Evolutionary conservation across 2,329 filamentous ascomycete species (phyloP).

Genomic region (Pezicula carpinea): DNA sequence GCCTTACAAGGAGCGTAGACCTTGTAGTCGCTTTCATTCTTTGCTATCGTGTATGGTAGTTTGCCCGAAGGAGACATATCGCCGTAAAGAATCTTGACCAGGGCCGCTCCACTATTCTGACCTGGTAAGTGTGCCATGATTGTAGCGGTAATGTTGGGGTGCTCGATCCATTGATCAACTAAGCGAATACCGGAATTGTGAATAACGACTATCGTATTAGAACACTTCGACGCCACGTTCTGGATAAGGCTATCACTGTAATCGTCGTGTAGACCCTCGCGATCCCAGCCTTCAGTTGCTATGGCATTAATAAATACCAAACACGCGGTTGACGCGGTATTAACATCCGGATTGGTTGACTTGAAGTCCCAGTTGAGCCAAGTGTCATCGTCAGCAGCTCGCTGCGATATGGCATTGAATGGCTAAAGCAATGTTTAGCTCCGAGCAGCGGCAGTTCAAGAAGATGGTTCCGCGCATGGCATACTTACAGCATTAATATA

Average conservation of each 20-base stretch:
- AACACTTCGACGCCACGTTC: constrained; percentile 29
- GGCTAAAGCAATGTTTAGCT: constrained; percentile 1
- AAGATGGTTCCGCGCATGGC: too few species aligned
- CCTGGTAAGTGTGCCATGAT: constrained; percentile 56
- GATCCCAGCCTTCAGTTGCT: constrained; percentile 32
- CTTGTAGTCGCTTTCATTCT: constrained; percentile 47
- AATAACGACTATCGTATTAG: constrained; percentile 62
- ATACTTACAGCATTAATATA: constrained; percentile 28
- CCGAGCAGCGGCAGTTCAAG: too few species aligned
- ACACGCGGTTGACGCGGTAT: background rate
- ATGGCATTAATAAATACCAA: background rate
- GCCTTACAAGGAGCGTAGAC: constrained; percentile 34
- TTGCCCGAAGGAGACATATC: constrained; percentile 44
- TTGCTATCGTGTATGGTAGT: constrained; percentile 52
- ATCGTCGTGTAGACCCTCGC: constrained; percentile 40
- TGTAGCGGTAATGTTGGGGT: constrained; percentile 56
- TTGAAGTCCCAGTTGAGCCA: background rate
- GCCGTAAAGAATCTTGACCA: constrained; percentile 58
- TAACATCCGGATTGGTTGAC: background rate
- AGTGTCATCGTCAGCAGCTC: background rate
- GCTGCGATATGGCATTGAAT: constrained; percentile 4
- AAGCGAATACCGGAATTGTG: constrained; percentile 59
- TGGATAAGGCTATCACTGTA: constrained; percentile 59
- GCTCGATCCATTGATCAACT: constrained; percentile 49
- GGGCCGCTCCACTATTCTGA: constrained; percentile 55